Evolutionary conservation across 2,329 filamentous ascomycete genomes (phyloP).

Genomic region (Penicillium griseofulvum): DNA sequence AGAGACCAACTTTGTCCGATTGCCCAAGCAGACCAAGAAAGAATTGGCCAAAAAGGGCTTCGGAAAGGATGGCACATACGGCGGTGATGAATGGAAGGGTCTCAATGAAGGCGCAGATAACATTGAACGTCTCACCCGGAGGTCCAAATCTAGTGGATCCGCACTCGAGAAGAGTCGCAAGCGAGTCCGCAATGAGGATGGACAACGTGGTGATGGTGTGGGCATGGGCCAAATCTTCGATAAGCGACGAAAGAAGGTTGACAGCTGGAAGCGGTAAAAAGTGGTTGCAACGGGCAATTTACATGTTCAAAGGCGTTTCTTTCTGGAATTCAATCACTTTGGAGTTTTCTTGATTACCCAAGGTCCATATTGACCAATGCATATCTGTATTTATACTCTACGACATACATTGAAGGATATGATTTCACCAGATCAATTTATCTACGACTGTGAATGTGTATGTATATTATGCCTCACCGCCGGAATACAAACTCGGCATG

Average conservation of each 20-base stretch:
- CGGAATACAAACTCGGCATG: background rate
- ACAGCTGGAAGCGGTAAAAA: conserved; percentile 40
- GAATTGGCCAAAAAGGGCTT: conserved; percentile 64
- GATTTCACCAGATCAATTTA: background rate
- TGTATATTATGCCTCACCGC: background rate
- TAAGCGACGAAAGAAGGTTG: conserved; percentile 46
- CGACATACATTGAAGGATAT: conserved; percentile 1
- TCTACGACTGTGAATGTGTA: background rate
- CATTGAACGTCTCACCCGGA: conserved; percentile 77
- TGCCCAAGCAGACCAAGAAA: conserved; percentile 86
- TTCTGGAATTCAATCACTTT: conserved; percentile 2
- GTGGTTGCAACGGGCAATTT: background rate
- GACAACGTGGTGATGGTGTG: conserved; percentile 61
- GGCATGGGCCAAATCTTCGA: conserved; percentile 65
- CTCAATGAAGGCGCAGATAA: conserved; percentile 82
- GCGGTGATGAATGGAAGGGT: conserved; percentile 89
- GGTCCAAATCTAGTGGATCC: conserved; percentile 57
- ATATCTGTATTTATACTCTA: conserved; percentile 5
- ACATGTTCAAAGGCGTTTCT: conserved; percentile 7
- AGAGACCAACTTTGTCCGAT: conserved; percentile 83
- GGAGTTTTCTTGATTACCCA: conserved; percentile 10
- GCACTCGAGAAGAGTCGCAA: conserved; percentile 82
- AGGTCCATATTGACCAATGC: conserved; percentile 6
- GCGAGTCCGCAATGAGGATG: conserved; percentile 68
- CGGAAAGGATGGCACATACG: conserved; percentile 60